Evolutionary conservation across 2,329 filamentous ascomycete species (phyloP).

Genomic region (Sporothrix globosa): DNA sequence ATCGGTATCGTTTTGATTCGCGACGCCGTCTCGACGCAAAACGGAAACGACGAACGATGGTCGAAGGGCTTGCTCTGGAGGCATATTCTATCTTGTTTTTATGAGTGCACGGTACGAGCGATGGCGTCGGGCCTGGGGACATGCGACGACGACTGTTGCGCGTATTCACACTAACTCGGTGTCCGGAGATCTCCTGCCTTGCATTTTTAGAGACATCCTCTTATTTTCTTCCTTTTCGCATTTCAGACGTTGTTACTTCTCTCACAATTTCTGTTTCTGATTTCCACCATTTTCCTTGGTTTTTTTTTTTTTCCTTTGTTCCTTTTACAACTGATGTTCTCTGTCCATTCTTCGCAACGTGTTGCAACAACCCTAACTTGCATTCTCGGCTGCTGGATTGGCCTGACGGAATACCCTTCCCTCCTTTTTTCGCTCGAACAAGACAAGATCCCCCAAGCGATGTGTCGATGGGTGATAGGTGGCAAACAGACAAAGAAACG

Average conservation of each 20-base stretch:
- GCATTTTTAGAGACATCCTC: background rate
- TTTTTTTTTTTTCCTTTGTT: background rate
- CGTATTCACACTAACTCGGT: background rate
- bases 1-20: background rate
- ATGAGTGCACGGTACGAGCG: background rate
- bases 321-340: conserved; percentile 18
- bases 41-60: background rate
- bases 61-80: background rate
- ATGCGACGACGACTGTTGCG: background rate
- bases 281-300: conserved; percentile 5
- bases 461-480: background rate
- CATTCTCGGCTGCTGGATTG: conserved; percentile 36
- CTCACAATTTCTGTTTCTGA: conserved; percentile 1
- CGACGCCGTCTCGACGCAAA: background rate
- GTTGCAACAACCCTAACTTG: conserved; percentile 18
- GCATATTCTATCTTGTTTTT: conserved; percentile 26
- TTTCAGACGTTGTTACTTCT: conserved; percentile 3
- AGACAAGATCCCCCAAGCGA: background rate
- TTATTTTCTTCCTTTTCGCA: background rate
- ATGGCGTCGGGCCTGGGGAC: background rate
- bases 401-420: conserved; percentile 20
- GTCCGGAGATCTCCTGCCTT: background rate
- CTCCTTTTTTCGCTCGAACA: background rate
- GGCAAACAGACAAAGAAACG: background rate
- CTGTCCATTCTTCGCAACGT: conserved; percentile 13